Evolutionary conservation across 2,329 filamentous ascomycete genomes (phyloP).

Genomic region (Cladobotryum mycophilum): DNA sequence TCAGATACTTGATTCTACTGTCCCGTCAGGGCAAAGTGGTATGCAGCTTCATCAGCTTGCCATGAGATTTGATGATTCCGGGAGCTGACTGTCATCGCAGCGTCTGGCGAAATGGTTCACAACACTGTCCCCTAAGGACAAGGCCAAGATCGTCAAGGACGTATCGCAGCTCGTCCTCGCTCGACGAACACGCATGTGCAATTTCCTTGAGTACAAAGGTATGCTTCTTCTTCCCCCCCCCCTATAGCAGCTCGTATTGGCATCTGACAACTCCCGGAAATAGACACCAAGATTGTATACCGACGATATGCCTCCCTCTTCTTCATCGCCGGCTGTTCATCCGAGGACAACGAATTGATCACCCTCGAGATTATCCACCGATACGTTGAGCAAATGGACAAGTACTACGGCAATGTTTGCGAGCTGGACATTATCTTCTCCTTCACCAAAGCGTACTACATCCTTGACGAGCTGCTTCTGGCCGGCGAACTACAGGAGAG

Average conservation of each 20-base stretch:
- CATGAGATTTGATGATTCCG: not conserved
- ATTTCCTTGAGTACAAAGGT: conserved; percentile 99
- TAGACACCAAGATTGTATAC: conserved; percentile 98
- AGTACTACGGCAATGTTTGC: conserved; percentile 99
- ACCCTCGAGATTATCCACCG: conserved; percentile 98
- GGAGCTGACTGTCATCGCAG: conserved; percentile 42
- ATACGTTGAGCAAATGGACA: conserved; percentile 99
- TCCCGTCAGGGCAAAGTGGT: conserved; percentile 99
- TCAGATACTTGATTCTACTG: conserved; percentile 92
- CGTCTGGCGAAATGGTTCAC: conserved; percentile 99
- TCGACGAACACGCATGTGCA: conserved; percentile 96
- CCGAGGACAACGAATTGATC: conserved; percentile 97
- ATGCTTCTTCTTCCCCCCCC: conserved; percentile 16
- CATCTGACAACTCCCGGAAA: not conserved
- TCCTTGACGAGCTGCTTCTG: conserved; percentile 89
- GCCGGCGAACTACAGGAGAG: conserved; percentile 98
- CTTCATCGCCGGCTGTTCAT: conserved; percentile 96
- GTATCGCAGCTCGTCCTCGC: conserved; percentile 96
- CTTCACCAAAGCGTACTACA: conserved; percentile 99
- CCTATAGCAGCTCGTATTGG: not conserved
- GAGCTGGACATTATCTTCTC: conserved; percentile 99
- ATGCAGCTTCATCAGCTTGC: conserved; percentile 34
- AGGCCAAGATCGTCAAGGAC: conserved; percentile 99
- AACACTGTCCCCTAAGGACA: conserved; percentile 93
- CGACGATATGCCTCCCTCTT: conserved; percentile 97